These are phyloP conservation scores for Nitzschia palea DNA, from an alignment of 108 stramenopile species.

Conservation along the genomic window DNA sequence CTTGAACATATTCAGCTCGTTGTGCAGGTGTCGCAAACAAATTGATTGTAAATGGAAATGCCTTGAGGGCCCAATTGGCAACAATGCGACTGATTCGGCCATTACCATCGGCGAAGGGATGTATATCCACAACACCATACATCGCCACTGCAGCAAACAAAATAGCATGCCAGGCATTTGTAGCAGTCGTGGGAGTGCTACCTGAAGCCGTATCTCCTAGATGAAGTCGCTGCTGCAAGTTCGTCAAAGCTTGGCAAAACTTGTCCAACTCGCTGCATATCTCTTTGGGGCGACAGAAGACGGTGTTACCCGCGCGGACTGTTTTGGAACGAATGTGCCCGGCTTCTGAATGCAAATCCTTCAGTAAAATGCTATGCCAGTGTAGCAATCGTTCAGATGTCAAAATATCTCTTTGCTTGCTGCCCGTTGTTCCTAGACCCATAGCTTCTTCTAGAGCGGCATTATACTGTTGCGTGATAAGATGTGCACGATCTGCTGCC, in stretches of 20 bases:
- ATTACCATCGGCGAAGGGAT: slow-evolving; percentile 54
- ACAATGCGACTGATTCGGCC: slow-evolving; percentile 42
- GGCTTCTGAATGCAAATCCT: slow-evolving; percentile 35
- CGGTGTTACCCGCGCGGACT: slow-evolving; percentile 32
- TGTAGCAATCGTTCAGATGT: neutral
- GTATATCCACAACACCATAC: slow-evolving; percentile 47
- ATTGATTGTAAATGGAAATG: slow-evolving; percentile 43
- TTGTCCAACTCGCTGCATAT: slow-evolving; percentile 29
- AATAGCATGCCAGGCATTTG: slow-evolving; percentile 11
- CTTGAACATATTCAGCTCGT: slow-evolving; percentile 38
- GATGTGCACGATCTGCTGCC: slow-evolving; percentile 15
- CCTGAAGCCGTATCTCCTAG: neutral
- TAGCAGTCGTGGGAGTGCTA: neutral
- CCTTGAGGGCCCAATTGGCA: slow-evolving; percentile 35
- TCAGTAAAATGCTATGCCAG: slow-evolving; percentile 24
- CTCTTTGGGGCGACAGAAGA: slow-evolving; percentile 22
- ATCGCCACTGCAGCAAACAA: slow-evolving; percentile 46
- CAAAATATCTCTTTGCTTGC: neutral
- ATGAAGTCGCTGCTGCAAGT: slow-evolving; percentile 18
- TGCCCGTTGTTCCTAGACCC: neutral
- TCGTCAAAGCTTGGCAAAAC: slow-evolving; percentile 10
- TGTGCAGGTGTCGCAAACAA: slow-evolving; percentile 43
- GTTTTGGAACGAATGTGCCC: slow-evolving; percentile 34
- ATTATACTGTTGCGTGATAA: slow-evolving; percentile 19
- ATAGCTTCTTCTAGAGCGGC: slow-evolving; percentile 26